phyloP scores from a whole-genome alignment of 2,329 filamentous ascomycete genomes.

The Penicillium griseofulvum region DNA sequence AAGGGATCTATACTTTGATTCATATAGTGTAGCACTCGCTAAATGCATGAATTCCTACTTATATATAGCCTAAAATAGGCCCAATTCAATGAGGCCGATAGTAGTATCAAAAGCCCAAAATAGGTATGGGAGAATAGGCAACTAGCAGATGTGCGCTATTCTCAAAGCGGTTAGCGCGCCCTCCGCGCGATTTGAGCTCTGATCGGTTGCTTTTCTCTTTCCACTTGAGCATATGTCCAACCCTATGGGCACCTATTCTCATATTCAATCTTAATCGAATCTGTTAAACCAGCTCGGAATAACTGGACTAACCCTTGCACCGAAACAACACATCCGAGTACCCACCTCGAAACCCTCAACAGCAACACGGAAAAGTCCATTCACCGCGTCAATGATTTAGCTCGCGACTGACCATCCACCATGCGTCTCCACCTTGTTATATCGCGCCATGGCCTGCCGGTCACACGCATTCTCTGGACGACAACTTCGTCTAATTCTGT shows the following conservation, averaged over 20 bases:
- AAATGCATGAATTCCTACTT: background rate
- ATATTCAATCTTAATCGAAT: background rate
- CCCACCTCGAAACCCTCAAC: background rate
- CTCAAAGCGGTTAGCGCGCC: background rate
- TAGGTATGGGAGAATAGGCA: too few species aligned
- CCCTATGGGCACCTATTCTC: conserved; percentile 1
- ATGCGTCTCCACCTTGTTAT: conserved; percentile 75
- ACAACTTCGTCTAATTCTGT: conserved; percentile 46
- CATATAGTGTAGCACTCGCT: background rate
- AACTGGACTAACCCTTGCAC: background rate
- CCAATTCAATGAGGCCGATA: background rate
- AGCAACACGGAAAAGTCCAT: background rate
- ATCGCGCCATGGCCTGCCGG: conserved; percentile 69
- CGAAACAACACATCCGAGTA: background rate
- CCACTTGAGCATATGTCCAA: background rate
- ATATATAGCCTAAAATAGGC: background rate
- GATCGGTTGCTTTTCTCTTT: conserved; percentile 5
- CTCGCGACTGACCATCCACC: conserved; percentile 16
- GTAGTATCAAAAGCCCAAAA: too few species aligned
- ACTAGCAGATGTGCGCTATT: background rate
- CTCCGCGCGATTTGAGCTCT: conserved; percentile 10
- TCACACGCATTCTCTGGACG: conserved; percentile 70
- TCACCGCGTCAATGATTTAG: conserved; percentile 18
- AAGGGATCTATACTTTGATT: background rate
- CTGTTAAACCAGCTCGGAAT: background rate